Percentiles rank a stretch among this genome's conserved stretches.
Conservation (phyloP, 2,329 filamentous ascomycete species). For the Cladobotryum protrusum region DNA sequence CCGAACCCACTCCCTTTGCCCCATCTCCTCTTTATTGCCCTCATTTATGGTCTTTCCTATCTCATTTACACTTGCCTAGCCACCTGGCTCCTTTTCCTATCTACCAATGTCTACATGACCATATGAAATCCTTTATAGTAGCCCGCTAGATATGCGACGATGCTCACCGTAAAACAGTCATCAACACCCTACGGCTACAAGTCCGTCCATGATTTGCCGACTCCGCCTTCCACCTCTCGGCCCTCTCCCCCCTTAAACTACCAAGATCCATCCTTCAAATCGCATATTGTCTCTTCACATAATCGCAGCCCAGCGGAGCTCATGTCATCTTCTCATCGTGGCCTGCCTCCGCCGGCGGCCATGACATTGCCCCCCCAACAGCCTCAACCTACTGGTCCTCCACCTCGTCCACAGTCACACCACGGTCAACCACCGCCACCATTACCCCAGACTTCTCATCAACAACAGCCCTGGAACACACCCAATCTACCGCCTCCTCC, state of each 20-base stretch:
- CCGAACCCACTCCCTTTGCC: slow-evolving; percentile 1
- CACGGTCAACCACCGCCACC: slow-evolving; percentile 20
- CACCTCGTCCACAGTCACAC: slow-evolving; percentile 22
- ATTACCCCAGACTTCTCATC: slow-evolving; percentile 21
- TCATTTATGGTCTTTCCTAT: slow-evolving; percentile 9
- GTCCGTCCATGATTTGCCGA: slow-evolving; percentile 57
- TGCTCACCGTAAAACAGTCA: slow-evolving; percentile 58
- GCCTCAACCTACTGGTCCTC: slow-evolving; percentile 24
- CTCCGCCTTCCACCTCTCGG: slow-evolving; percentile 49
- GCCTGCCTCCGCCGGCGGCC: slow-evolving; percentile 61
- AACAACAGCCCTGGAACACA: slow-evolving; percentile 27
- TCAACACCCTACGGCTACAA: slow-evolving; percentile 51
- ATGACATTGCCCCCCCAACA: slow-evolving; percentile 52
- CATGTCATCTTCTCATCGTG: slow-evolving; percentile 66
- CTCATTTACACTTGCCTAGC: slow-evolving; percentile 8
- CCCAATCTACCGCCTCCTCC: slow-evolving; percentile 52
- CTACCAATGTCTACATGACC: slow-evolving; percentile 9
- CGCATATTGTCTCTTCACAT: slow-evolving; percentile 32
- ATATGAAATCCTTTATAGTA: slow-evolving; percentile 23
- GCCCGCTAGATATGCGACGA: slow-evolving; percentile 36
- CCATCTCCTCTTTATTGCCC: slow-evolving; percentile 6
- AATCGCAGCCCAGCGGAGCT: slow-evolving; percentile 45
- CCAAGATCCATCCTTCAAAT: slow-evolving; percentile 41
- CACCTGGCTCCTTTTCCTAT: slow-evolving; percentile 6
- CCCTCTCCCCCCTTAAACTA: slow-evolving; percentile 48